Evolutionary conservation across 352 stramenopile genomes (phyloP).

Genomic region (Thalassiosira ordinaria): DNA sequence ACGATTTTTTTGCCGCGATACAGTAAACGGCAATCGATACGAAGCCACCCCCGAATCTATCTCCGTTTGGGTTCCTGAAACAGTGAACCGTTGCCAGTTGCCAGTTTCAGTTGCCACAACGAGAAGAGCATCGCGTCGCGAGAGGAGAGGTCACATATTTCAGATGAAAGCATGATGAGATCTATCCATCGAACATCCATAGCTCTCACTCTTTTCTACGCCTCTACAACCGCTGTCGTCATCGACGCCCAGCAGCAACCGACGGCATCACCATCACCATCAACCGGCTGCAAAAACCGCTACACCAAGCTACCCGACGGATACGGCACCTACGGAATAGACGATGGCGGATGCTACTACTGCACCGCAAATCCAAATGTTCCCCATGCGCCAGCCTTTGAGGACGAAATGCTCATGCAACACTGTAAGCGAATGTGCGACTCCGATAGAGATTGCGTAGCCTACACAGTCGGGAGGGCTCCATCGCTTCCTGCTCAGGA

Average conservation of each 20-base stretch:
- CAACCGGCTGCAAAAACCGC: not conserved
- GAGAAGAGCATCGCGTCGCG: no score
- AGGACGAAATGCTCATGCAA: not conserved
- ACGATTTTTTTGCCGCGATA: no score
- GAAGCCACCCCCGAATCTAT: no score
- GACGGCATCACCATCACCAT: not conserved
- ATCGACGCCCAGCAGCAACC: no score
- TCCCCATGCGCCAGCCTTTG: not conserved
- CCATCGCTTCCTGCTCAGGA: not conserved
- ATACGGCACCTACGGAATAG: constrained; percentile 2
- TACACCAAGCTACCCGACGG: constrained; percentile 18
- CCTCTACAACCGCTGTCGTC: not conserved
- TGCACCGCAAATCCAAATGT: not conserved
- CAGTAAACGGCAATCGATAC: no score
- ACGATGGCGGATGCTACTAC: constrained; percentile 25
- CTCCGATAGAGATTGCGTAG: not conserved
- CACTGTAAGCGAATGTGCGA: constrained; percentile 10
- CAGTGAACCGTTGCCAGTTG: no score
- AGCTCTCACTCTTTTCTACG: not conserved
- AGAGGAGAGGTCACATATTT: no score
- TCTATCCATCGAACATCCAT: not conserved
- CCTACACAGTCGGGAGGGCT: constrained; percentile 11
- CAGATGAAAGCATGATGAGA: no score
- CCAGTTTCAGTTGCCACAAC: no score
- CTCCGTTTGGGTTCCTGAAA: no score